A percentile compares a stretch with the other conserved stretches of the same genome.
These are phyloP conservation scores for Adenanthera pavonina DNA, from an alignment of 306 rosid genomes.

Conservation along the genomic window DNA sequence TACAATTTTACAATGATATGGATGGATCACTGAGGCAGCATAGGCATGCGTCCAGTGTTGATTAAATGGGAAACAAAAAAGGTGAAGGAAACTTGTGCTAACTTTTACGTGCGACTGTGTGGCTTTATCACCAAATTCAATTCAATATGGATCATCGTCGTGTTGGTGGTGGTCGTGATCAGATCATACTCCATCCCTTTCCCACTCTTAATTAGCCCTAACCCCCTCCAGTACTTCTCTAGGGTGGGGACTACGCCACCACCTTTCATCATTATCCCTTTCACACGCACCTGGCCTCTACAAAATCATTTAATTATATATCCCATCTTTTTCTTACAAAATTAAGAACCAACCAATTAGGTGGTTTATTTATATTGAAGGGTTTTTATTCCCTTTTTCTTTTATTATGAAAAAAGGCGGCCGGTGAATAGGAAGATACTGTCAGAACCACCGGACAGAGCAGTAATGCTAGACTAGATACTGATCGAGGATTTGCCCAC, in stretches of 20 bases:
- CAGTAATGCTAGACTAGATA: too few relatives aligned
- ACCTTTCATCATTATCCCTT: neutral
- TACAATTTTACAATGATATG: conserved; percentile 55
- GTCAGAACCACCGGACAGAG: too few relatives aligned
- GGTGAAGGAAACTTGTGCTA: conserved; percentile 27
- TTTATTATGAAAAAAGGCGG: too few relatives aligned
- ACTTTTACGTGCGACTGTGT: conserved; percentile 34
- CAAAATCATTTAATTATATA: neutral
- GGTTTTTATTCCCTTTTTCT: too few relatives aligned
- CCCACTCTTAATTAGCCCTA: conserved; percentile 49
- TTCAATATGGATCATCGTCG: too few relatives aligned
- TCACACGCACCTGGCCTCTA: neutral
- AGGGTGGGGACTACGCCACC: conserved; percentile 44
- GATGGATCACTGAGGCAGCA: conserved; percentile 52
- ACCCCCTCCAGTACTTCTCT: conserved; percentile 31
- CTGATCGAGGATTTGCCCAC: too few relatives aligned
- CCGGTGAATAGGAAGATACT: too few relatives aligned
- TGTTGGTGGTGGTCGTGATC: too few relatives aligned
- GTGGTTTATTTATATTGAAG: too few relatives aligned
- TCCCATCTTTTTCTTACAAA: neutral
- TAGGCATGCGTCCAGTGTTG: conserved; percentile 58
- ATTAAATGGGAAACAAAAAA: conserved; percentile 43
- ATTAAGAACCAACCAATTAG: too few relatives aligned
- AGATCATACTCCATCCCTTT: conserved; percentile 22
- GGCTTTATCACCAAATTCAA: too few relatives aligned